Conservation (phyloP, 495 filamentous ascomycete species). For the Sphaerosporella brunnea region DNA sequence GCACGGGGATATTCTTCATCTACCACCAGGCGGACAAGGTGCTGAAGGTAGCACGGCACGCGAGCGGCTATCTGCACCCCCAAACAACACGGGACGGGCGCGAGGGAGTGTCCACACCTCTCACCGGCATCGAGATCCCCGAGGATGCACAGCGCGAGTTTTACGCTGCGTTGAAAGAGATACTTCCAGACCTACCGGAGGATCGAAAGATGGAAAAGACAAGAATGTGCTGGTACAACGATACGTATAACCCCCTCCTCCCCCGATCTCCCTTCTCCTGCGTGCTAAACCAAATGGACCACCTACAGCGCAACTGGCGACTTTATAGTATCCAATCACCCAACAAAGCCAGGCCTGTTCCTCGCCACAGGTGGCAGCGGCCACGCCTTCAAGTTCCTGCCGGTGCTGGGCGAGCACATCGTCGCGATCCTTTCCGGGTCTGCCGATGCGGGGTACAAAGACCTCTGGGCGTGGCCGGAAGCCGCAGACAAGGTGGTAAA, state of each 20-base stretch:
- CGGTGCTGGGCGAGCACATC: slow-evolving; percentile 63
- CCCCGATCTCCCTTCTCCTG: background rate
- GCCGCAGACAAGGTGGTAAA: slow-evolving; percentile 28
- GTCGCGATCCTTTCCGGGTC: slow-evolving; percentile 45
- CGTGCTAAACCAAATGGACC: background rate
- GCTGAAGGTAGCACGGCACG: slow-evolving; percentile 70
- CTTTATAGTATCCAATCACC: slow-evolving; percentile 67
- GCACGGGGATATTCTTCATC: slow-evolving; percentile 27
- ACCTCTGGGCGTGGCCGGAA: slow-evolving; percentile 53
- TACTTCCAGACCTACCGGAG: background rate
- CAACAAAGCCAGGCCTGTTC: slow-evolving; percentile 47
- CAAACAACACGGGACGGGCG: slow-evolving; percentile 26
- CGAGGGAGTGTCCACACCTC: slow-evolving; percentile 31
- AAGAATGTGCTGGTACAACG: slow-evolving; percentile 71
- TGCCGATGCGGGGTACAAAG: slow-evolving; percentile 38
- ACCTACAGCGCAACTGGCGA: slow-evolving; percentile 53
- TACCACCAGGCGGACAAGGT: slow-evolving; percentile 30
- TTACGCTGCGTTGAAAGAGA: background rate
- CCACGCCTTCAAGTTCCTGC: slow-evolving; percentile 80
- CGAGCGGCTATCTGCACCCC: slow-evolving; percentile 65
- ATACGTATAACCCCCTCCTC: background rate
- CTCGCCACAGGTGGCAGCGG: slow-evolving; percentile 72
- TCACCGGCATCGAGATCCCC: slow-evolving; percentile 34
- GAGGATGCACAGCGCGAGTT: slow-evolving; percentile 39
- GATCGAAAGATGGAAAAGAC: slow-evolving; percentile 28